Evolutionary conservation across 2,329 filamentous ascomycete genomes (phyloP), one percentile per base, ranked within the genome.

Genomic region (Mollisia scopiformis): DNA sequence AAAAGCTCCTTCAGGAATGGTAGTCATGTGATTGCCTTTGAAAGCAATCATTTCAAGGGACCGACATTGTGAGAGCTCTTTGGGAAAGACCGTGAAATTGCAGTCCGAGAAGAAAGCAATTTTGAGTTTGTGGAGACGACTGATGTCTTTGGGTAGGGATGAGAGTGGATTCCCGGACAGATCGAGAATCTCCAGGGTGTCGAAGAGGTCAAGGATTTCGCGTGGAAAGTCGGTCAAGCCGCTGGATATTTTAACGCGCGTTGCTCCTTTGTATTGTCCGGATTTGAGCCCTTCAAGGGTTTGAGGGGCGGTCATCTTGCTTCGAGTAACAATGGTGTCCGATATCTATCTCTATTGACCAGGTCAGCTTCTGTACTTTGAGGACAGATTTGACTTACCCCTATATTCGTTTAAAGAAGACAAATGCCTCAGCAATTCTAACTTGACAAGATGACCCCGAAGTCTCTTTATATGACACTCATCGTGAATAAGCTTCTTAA

Each of bases 21-120:
- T 65, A 6, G 65, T 65, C 78, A 83, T 82, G 56, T 69, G 68
- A 69, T 83, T 83, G 60, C 71, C 71, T 21, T 79, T 79, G 62
- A 82, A 82, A 4, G 78, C 79, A 35, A 81, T 76, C 77, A 80
- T 82, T 66, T 81, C 79, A n/a, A 82, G 75, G 52, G 70, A 68
- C 5, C 75, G 75, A 59, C 79, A 82, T 69, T 73, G 64, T 43
- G 77, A 75, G 21, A 82, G 71, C 59, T 75, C 73, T 14, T 63
- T 64, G 2, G 80, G 80, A 58, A 82, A 82, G 21, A 70, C 65
- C 2, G 64, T 62, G 64, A 82, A 82, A 28, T 68, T 73, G 69
- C 80, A 82, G 60, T 78, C 66, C 8, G 80, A 81, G 62, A 82
- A 78, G 65, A 81, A 80, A 27, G 76, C 75, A 19, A 80, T 73